These are phyloP conservation scores for Globisporangium emineosum DNA, from an alignment of 352 stramenopile genomes.

Conservation along the genomic window DNA sequence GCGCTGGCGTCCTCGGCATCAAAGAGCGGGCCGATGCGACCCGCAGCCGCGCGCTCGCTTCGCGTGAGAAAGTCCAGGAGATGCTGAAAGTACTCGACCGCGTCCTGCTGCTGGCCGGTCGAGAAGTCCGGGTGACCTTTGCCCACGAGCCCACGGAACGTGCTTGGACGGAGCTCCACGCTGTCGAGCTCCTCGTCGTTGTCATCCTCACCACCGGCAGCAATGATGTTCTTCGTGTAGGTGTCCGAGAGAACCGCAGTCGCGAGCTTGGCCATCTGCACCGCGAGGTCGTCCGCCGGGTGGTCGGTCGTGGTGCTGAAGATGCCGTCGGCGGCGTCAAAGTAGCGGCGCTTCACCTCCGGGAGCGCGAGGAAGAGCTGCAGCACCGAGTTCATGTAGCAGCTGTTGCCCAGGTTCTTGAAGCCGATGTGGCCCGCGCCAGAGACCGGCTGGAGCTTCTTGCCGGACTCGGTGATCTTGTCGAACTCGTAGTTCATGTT, in stretches of 20 bases:
- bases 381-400: conserved; percentile 98
- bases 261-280: conserved; percentile 93
- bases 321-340: conserved; percentile 52
- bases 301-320: conserved; percentile 29
- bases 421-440: conserved; percentile 94
- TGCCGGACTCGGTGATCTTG: conserved; percentile 96
- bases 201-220: neutral
- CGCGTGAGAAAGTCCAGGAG: conserved; percentile 92
- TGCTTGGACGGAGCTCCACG: conserved; percentile 65
- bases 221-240: conserved; percentile 74
- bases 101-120: conserved; percentile 97
- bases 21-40: conserved; percentile 51
- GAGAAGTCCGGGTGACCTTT: conserved; percentile 96
- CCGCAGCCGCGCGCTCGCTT: conserved; percentile 62
- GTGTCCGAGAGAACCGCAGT: conserved; percentile 83
- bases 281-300: conserved; percentile 68
- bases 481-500: conserved; percentile 99
- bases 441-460: conserved; percentile 88
- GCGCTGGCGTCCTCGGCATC: conserved; percentile 28
- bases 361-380: conserved; percentile 91
- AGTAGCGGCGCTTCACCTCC: conserved; percentile 73
- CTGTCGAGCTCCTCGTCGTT: conserved; percentile 39
- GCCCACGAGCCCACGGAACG: conserved; percentile 95
- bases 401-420: conserved; percentile 99
- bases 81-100: conserved; percentile 97